Percentiles rank a stretch among this genome's conserved stretches.
phyloP scores from a whole-genome alignment of 306 rosid species.

The Purshia tridentata region DNA sequence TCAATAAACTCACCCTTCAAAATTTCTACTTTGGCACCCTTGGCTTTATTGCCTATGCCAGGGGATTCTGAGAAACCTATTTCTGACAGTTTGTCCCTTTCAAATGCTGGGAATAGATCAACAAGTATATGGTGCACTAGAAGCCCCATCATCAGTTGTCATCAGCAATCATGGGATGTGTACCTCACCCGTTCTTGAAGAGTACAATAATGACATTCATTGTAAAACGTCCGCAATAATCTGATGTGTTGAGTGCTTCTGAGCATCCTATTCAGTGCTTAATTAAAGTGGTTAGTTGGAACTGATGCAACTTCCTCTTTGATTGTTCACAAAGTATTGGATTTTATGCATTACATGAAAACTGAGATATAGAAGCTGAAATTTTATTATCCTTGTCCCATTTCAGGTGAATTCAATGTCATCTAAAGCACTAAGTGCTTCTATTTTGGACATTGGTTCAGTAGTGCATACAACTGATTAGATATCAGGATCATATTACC shows the following conservation, averaged over 20 bases:
- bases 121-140: constrained; percentile 45
- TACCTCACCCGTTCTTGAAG: constrained; percentile 84
- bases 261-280: constrained; percentile 79
- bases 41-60: constrained; percentile 72
- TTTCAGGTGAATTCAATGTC: constrained; percentile 79
- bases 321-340: background rate
- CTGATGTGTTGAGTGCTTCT: constrained; percentile 54
- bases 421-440: constrained; percentile 50
- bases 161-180: constrained; percentile 92
- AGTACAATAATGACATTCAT: constrained; percentile 52
- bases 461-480: constrained; percentile 81
- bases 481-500: constrained; percentile 79
- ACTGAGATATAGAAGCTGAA: background rate
- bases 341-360: background rate
- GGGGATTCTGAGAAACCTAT: constrained; percentile 67
- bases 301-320: background rate
- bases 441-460: constrained; percentile 68
- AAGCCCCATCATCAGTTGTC: constrained; percentile 66
- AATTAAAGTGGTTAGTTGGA: constrained; percentile 61
- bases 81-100: constrained; percentile 36
- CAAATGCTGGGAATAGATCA: constrained; percentile 61
- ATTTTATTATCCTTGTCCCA: background rate
- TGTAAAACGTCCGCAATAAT: constrained; percentile 46
- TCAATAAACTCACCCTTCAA: constrained; percentile 63
- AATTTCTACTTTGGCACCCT: constrained; percentile 74